phyloP scores from a whole-genome alignment of 2,329 filamentous ascomycete genomes.

The Ophiostoma triangulosporum region DNA sequence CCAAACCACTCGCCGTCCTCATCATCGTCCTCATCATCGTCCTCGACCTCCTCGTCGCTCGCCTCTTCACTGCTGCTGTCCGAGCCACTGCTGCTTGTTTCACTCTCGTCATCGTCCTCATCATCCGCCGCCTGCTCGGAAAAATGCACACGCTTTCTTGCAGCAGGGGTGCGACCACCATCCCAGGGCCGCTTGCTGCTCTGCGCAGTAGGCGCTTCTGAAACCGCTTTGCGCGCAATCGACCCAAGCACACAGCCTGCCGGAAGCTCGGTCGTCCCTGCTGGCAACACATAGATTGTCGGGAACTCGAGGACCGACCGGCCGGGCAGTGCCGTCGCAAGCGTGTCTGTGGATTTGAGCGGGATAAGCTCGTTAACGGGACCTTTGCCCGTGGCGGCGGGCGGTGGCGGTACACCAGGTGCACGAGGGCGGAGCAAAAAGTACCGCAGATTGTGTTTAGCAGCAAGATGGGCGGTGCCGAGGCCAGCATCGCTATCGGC shows the following conservation, averaged over 20 bases:
- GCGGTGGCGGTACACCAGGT: background rate
- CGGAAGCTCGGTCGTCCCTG: conserved; percentile 13
- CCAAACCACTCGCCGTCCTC: background rate
- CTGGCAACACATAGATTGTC: conserved; percentile 47
- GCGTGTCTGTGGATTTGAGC: conserved; percentile 30
- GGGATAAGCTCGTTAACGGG: conserved; percentile 34
- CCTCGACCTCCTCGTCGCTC: background rate
- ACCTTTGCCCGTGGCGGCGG: background rate
- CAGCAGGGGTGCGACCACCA: background rate
- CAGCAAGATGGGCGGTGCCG: conserved; percentile 13
- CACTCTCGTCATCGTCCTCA: conserved; percentile 11
- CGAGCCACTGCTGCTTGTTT: conserved; percentile 12
- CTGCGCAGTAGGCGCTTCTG: background rate
- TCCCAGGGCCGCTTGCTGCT: background rate
- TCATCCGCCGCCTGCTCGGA: background rate
- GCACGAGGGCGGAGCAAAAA: conserved; percentile 16
- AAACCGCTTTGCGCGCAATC: conserved; percentile 11
- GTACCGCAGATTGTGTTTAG: conserved; percentile 16
- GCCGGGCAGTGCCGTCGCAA: conserved; percentile 40
- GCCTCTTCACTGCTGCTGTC: conserved; percentile 4
- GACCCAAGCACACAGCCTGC: conserved; percentile 15
- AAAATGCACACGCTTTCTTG: conserved; percentile 6
- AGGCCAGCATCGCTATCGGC: conserved; percentile 6
- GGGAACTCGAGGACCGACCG: conserved; percentile 57
- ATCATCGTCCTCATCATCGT: background rate